Base-by-base conservation (phyloP, 495 filamentous ascomycete species). In the Poronia punctata region DNA sequence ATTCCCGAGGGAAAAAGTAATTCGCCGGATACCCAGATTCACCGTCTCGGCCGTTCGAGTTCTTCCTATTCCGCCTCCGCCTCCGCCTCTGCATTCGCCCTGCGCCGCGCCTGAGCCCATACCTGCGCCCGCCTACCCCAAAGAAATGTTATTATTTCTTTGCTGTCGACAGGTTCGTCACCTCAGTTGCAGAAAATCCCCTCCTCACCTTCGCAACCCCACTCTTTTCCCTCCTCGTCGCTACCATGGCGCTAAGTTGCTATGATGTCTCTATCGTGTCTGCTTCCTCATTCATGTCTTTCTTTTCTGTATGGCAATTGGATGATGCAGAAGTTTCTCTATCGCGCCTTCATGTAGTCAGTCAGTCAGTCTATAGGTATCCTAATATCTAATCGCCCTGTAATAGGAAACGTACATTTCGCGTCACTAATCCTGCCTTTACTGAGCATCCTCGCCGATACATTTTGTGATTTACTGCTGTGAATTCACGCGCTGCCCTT, bases 1-100 rank as follows among this genome's bases (percentile, higher is more conserved):
- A 20, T 17, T 40, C 12, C 24, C 21, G 33, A 31, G 20, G 43
- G 48, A 54, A 47, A 47, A 49, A 43, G 27, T 45, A 25, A 44
- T 51, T 44, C 44, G 47, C 48, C 35, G 49, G 45, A 32, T 32
- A n/a, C 33, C 29, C 33, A 45, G 32, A 45, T 36, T 44, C 38
- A 46, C 23, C 32, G 34, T 32, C 16, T 55, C 52, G 55, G 55
- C 49, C 38, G 26, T 53, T 53, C 49, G 43, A 31, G 52, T 59
- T 59, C 49, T 59, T 58, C 52, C 55, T 55, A 48, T 43, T 53
- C 55, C 55, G 52, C 33, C 45, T 21, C 25, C 32, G 42, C 35
- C 35, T 14, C 34, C 20, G 33, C 27, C 20, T 14, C n/a, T 11
- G 12, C n/a, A n/a, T n/a, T n/a, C n/a, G n/a, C n/a, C n/a, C n/a